These are phyloP conservation scores for Blastosporella zonata DNA, from an alignment of 1,284 basidiomycete species.

Conservation along the genomic window DNA sequence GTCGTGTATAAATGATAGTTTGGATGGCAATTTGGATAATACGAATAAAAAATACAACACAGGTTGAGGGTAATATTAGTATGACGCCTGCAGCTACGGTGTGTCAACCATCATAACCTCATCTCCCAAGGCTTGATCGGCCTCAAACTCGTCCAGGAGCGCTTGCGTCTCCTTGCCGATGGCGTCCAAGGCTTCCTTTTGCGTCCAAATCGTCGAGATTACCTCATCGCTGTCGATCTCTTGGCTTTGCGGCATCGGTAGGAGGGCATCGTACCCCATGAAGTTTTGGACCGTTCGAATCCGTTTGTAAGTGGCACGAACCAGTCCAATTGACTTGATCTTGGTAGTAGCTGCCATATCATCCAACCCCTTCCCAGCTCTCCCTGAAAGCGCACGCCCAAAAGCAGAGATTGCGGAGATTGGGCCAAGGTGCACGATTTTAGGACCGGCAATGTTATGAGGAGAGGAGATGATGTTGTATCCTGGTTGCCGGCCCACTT, in stretches of 20 bases:
- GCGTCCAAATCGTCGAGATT: slow-evolving; percentile 50
- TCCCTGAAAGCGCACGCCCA: slow-evolving; percentile 33
- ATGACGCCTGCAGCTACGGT: background rate
- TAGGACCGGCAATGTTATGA: slow-evolving; percentile 35
- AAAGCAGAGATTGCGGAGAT: slow-evolving; percentile 38
- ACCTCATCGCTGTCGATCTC: slow-evolving; percentile 30
- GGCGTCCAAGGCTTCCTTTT: slow-evolving; percentile 46
- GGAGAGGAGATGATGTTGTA: slow-evolving; percentile 39
- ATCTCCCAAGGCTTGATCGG: slow-evolving; percentile 26
- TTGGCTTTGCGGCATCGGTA: slow-evolving; percentile 41
- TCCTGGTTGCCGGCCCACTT: slow-evolving; percentile 39
- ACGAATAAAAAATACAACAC: background rate
- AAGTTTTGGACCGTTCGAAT: slow-evolving; percentile 59
- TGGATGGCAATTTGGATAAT: slow-evolving; percentile 1
- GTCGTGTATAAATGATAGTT: slow-evolving; percentile 3
- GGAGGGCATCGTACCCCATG: slow-evolving; percentile 57
- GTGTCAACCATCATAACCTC: slow-evolving; percentile 28
- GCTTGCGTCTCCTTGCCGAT: slow-evolving; percentile 52
- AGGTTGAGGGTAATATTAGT: background rate
- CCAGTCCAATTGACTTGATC: slow-evolving; percentile 47
- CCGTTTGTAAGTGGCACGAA: slow-evolving; percentile 52
- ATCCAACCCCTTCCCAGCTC: slow-evolving; percentile 25
- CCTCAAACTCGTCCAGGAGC: slow-evolving; percentile 57
- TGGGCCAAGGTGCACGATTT: slow-evolving; percentile 64
- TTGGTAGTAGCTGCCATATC: slow-evolving; percentile 34